Percentiles rank a stretch among this genome's conserved stretches.
Evolutionary conservation across 1,284 basidiomycete species (phyloP).

Genomic region (Ganoderma meredithae): DNA sequence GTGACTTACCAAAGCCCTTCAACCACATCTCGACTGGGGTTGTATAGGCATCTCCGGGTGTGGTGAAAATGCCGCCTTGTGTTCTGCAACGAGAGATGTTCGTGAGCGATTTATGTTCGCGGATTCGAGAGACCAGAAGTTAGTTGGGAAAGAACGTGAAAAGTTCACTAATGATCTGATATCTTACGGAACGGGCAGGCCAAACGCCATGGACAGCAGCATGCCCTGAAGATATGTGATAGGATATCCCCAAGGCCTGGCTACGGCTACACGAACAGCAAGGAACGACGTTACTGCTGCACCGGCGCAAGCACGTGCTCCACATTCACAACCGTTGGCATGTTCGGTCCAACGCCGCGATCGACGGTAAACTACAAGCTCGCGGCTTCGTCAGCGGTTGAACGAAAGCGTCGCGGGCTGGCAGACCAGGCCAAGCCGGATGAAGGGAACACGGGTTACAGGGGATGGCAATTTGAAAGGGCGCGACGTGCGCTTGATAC

Average conservation of each 20-base stretch:
- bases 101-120: too few relatives aligned
- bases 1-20: conserved; percentile 74
- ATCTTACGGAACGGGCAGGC: neutral
- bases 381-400: neutral
- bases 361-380: neutral
- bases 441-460: neutral
- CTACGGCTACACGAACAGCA: too few relatives aligned
- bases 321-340: too few relatives aligned
- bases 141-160: too few relatives aligned
- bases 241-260: too few relatives aligned
- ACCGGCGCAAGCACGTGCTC: too few relatives aligned
- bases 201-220: neutral
- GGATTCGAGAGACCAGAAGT: too few relatives aligned
- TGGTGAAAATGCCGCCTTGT: conserved; percentile 84
- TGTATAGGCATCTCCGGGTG: conserved; percentile 83
- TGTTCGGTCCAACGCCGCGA: neutral
- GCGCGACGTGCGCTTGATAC: conserved; percentile 17
- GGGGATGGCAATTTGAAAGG: neutral
- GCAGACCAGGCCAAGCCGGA: neutral
- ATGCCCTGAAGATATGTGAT: too few relatives aligned
- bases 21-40: conserved; percentile 89
- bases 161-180: neutral
- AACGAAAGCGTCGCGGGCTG: neutral
- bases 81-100: conserved; percentile 63
- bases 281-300: too few relatives aligned